Conservation (phyloP, 345 rosid species). For the Cardiospermum halicacabum region DNA sequence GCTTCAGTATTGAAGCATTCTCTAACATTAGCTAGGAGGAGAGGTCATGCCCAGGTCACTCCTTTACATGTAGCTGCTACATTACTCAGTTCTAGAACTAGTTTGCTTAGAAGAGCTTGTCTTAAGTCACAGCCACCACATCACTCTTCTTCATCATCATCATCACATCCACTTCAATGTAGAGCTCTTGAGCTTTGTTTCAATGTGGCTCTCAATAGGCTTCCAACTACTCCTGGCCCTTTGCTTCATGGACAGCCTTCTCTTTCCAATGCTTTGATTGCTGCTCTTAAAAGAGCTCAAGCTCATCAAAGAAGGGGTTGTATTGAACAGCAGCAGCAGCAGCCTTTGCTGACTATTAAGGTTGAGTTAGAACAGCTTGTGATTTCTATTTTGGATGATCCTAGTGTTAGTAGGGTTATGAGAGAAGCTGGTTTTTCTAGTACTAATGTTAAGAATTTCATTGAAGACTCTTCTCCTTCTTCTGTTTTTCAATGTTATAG, state of each 20-base stretch:
- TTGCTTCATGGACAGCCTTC: constrained; percentile 44
- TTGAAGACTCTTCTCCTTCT: constrained; percentile 66
- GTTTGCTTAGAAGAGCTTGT: constrained; percentile 44
- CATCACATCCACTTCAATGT: constrained; percentile 44
- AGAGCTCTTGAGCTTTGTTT: constrained; percentile 61
- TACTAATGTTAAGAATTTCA: constrained; percentile 61
- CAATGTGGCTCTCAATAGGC: constrained; percentile 49
- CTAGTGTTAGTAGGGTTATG: constrained; percentile 89
- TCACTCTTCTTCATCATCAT: too few species aligned
- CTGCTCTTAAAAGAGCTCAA: constrained; percentile 53
- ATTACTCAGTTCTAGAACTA: constrained; percentile 37
- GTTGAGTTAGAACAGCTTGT: constrained; percentile 76
- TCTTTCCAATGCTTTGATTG: constrained; percentile 48
- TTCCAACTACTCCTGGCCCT: constrained; percentile 41
- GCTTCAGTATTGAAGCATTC: constrained; percentile 95
- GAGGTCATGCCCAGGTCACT: constrained; percentile 96
- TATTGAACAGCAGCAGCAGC: constrained; percentile 43
- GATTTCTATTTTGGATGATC: constrained; percentile 72
- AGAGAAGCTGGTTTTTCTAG: constrained; percentile 91
- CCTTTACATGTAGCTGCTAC: constrained; percentile 69
- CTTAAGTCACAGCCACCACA: constrained; percentile 41
- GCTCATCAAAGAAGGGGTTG: constrained; percentile 51
- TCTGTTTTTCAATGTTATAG: constrained; percentile 60
- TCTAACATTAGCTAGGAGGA: constrained; percentile 74
- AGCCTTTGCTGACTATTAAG: constrained; percentile 49